Evolutionary conservation across 2,329 filamentous ascomycete genomes (phyloP), one percentile per base, ranked within the genome.

Genomic region (Grosmannia serpens): DNA sequence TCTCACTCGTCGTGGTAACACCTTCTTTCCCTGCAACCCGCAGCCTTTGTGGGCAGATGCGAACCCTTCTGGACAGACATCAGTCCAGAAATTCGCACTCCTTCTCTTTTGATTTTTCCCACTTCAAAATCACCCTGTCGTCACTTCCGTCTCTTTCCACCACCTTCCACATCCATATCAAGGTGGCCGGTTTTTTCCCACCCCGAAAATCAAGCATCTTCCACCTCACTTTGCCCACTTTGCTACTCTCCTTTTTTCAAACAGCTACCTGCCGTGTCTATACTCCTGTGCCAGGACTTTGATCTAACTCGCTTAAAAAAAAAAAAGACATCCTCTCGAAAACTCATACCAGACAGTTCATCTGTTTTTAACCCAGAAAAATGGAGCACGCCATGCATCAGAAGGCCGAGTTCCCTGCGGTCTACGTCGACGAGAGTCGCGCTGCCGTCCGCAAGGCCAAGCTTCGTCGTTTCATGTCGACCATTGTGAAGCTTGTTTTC

Each of bases 81-180:
- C 6, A 33, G 1, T 20, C 3, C 13, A n/a, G 22, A 17, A 7
- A 38, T 11, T 31, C 27, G 22, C 52, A 47, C 46, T 60, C 57
- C 60, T 62, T 60, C 60, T 59, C 51, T 15, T 63, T 58, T 53
- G 58, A 55, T 27, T 41, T 20, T 20, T 26, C 11, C 38, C 31
- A 33, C 35, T 54, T 38, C 17, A 31, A n/a, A 33, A 24, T 57
- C 29, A 47, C 44, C 20, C n/a, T n/a, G 3, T 46, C 41, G 38
- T 55, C 26, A 46, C 53, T 53, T 54, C 31, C 11, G 27, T 22
- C 17, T 47, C 26, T 17, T 31, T 20, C 44, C 49, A 51, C 26
- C 13, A 20, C 29, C 1, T 33, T 49, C 46, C n/a, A 33, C n/a
- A 11, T 33, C 24, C 5, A 51, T 11, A 50, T 56, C 13, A 17